These are phyloP conservation scores for Pseudogymnoascus sp. DNA, from an alignment of 2,329 filamentous ascomycete genomes.

Conservation along the genomic window DNA sequence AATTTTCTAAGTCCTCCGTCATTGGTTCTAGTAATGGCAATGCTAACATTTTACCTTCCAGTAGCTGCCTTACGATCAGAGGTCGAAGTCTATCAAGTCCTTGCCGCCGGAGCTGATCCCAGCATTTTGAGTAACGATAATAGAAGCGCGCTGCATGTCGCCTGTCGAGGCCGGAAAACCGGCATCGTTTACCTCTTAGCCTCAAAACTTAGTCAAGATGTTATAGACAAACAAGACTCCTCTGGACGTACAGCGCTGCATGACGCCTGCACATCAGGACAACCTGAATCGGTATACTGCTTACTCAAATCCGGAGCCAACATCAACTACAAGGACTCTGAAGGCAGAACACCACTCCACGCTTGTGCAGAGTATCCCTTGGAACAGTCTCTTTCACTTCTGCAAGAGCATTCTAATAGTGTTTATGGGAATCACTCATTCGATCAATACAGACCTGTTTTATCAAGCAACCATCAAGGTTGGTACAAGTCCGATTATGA, in stretches of 20 bases:
- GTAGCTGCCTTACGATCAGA: slow-evolving; percentile 21
- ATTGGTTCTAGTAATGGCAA: too few species aligned
- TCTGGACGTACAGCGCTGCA: slow-evolving; percentile 14
- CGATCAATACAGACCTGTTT: slow-evolving; percentile 1
- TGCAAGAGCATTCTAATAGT: too few species aligned
- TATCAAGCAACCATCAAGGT: neutral
- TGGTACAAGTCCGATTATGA: too few species aligned
- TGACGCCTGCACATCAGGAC: slow-evolving; percentile 15
- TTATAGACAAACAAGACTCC: neutral
- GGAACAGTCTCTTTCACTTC: neutral
- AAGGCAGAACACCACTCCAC: slow-evolving; percentile 12
- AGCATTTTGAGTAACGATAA: slow-evolving; percentile 27
- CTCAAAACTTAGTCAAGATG: too few species aligned
- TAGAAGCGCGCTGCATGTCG: slow-evolving; percentile 35
- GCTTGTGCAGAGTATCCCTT: slow-evolving; percentile 9
- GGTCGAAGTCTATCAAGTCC: slow-evolving; percentile 22
- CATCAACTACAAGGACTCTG: slow-evolving; percentile 11
- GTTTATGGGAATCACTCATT: neutral
- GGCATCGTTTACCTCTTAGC: slow-evolving; percentile 27
- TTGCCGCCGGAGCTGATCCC: slow-evolving; percentile 34
- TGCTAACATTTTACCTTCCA: too few species aligned
- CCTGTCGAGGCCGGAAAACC: slow-evolving; percentile 28
- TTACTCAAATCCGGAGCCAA: slow-evolving; percentile 15
- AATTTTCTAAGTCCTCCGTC: too few species aligned
- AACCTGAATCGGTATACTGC: slow-evolving; percentile 14